phyloP scores from a whole-genome alignment of 2,329 filamentous ascomycete species.

The Thyridium curvatum region DNA sequence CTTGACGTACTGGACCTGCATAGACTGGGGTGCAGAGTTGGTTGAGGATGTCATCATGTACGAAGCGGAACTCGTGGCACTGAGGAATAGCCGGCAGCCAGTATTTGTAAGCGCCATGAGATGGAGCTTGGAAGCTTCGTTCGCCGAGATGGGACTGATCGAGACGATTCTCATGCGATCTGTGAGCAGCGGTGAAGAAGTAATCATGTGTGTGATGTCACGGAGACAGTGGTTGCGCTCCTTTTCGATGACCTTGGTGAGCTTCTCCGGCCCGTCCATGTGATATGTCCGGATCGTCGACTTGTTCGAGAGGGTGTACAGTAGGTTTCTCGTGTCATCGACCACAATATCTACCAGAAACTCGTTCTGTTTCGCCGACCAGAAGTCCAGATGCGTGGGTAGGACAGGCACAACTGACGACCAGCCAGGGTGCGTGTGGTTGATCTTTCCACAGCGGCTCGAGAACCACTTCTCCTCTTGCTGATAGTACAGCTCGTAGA shows the following conservation, averaged over 20 bases:
- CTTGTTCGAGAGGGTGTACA: constrained; percentile 84
- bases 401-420: constrained; percentile 55
- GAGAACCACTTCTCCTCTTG: constrained; percentile 97
- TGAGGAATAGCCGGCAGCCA: constrained; percentile 87
- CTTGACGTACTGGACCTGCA: constrained; percentile 96
- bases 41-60: constrained; percentile 56
- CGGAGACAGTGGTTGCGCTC: constrained; percentile 53
- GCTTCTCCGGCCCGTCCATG: constrained; percentile 60
- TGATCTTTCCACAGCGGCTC: constrained; percentile 78
- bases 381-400: constrained; percentile 35
- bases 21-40: constrained; percentile 73
- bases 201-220: constrained; percentile 82
- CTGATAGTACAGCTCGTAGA: constrained; percentile 93
- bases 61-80: constrained; percentile 72
- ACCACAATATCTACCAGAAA: constrained; percentile 73
- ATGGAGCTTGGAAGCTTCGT: constrained; percentile 76
- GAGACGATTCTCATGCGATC: constrained; percentile 70
- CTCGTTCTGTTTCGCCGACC: constrained; percentile 47
- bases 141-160: constrained; percentile 75
- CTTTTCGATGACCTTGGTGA: constrained; percentile 61
- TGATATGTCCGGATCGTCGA: constrained; percentile 91
- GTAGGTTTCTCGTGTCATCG: constrained; percentile 79
- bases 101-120: constrained; percentile 86
- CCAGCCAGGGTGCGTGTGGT: constrained; percentile 74
- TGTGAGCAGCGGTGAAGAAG: constrained; percentile 63